A percentile compares a stretch with the other conserved stretches of the same genome.
These are phyloP conservation scores for Phytophthora pisi DNA, from an alignment of 352 stramenopile species.

Conservation along the genomic window DNA sequence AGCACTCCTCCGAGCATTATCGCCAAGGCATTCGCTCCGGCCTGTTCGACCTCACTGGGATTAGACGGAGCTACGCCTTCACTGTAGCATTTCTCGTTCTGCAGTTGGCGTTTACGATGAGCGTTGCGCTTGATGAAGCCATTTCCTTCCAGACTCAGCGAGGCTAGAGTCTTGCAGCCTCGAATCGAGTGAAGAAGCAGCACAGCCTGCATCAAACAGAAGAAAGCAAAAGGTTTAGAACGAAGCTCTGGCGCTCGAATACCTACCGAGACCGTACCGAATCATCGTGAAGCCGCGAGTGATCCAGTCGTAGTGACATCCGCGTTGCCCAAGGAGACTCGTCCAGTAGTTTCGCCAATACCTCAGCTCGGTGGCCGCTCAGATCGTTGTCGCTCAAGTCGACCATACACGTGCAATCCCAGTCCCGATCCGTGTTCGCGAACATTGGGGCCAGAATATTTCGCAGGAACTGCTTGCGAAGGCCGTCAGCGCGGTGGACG, in stretches of 20 bases:
- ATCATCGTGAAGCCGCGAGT: slow-evolving; percentile 60
- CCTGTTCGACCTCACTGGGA: slow-evolving; percentile 42
- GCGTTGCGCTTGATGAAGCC: slow-evolving; percentile 49
- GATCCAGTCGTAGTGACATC: slow-evolving; percentile 61
- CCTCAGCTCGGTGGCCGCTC: slow-evolving; percentile 46
- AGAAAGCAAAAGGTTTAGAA: slow-evolving; percentile 7
- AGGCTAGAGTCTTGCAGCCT: slow-evolving; percentile 53
- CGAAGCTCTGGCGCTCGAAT: not conserved
- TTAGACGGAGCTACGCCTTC: slow-evolving; percentile 6
- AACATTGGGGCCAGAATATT: slow-evolving; percentile 76
- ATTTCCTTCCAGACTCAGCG: slow-evolving; percentile 76
- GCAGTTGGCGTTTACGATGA: slow-evolving; percentile 19
- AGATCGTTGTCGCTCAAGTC: slow-evolving; percentile 85
- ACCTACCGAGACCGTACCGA: slow-evolving; percentile 34
- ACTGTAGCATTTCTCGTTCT: slow-evolving; percentile 31
- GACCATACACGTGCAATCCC: slow-evolving; percentile 42
- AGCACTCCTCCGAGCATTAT: slow-evolving; percentile 44
- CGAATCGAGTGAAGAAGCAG: slow-evolving; percentile 67
- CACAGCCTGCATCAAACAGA: slow-evolving; percentile 43
- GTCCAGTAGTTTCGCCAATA: slow-evolving; percentile 59
- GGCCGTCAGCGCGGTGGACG: slow-evolving; percentile 36
- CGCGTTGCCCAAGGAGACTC: slow-evolving; percentile 43
- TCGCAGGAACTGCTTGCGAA: slow-evolving; percentile 53
- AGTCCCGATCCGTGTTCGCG: slow-evolving; percentile 49
- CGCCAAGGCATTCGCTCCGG: slow-evolving; percentile 47